Conservation (phyloP, 345 rosid species). For the Aethionema arabicum region DNA sequence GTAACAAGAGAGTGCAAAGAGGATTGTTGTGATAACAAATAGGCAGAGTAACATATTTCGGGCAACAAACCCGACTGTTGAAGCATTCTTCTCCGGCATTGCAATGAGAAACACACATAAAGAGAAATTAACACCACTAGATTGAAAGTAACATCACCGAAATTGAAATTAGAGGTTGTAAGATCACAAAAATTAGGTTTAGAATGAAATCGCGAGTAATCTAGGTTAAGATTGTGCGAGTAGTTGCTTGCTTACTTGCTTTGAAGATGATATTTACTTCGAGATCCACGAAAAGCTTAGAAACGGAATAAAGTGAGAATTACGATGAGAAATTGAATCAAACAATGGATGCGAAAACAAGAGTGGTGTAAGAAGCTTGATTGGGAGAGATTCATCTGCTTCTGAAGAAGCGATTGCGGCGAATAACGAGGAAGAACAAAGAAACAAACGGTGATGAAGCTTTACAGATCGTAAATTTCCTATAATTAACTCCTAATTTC, state of each 20-base stretch:
- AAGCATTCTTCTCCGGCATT: constrained; percentile 62
- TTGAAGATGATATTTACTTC: constrained; percentile 6
- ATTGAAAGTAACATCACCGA: background rate
- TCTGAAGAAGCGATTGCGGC: constrained; percentile 28
- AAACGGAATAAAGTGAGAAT: background rate
- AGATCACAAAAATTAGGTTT: background rate
- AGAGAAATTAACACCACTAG: constrained; percentile 18
- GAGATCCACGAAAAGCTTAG: background rate
- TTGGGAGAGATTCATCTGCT: constrained; percentile 10
- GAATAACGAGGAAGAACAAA: constrained; percentile 33
- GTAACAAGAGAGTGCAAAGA: constrained; percentile 76
- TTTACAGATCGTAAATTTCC: constrained; percentile 24
- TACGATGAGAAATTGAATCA: background rate
- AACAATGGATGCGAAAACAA: background rate
- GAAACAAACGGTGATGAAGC: constrained; percentile 17
- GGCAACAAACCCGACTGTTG: constrained; percentile 44
- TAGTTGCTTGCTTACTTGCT: background rate
- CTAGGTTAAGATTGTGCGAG: background rate
- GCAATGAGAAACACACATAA: constrained; percentile 10
- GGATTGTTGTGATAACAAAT: constrained; percentile 42
- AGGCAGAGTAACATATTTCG: constrained; percentile 53
- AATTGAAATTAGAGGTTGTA: background rate
- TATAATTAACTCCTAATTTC: constrained; percentile 22
- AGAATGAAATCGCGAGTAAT: background rate
- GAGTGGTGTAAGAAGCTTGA: constrained; percentile 14